Base-by-base conservation (phyloP, 805 yeast genomes). In the Saturnispora zaruensis region DNA sequence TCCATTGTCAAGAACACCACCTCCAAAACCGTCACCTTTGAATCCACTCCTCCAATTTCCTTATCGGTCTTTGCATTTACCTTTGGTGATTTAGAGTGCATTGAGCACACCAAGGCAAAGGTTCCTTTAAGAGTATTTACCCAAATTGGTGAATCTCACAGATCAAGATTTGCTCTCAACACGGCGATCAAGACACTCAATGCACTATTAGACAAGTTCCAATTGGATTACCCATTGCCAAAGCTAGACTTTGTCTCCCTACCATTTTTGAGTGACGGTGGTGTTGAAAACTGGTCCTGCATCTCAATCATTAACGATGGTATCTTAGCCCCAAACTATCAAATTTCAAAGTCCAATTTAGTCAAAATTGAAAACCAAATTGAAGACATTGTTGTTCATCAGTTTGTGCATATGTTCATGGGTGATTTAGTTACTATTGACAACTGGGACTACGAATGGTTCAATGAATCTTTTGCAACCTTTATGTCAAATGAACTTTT, bases 261-360 rank as follows among this genome's bases (percentile, higher is more conserved):
- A 7, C 93, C 93, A 8, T 82, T 80, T 57, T 68, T 86, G 50
- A 73, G 79, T 26, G 91, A 84, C 61, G 85, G 86, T 51, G 95
- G 87, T 2, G 85, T 84, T 81, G 95, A 86, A 61, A 84, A 85
- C 61, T 81, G 84, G 77, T 85, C 87, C 3, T 65, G 83, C 66
- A 72, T 86, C 46, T 77, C 84, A 2, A 71, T 82, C 6, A 74
- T 81, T 48, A 73, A 76, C 46, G 73, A 74, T 43, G 81, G 79
- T 55, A 55, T 76, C 6, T 53, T 77, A 18, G 53, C 73, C 14
- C 68, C 74, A 0, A 69, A 68, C 34, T 52, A 55, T 44, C 56
- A 55, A 13, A 59, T 57, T 8, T 52, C 63, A 14, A 48, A 51
- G 23, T 36, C 53, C 23, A 48, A 58, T 28, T 40, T 61, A 41